A percentile compares a stretch with the other conserved stretches of the same genome.
phyloP scores from a whole-genome alignment of 768 basidiomycete genomes.

The Russula olivacea region DNA sequence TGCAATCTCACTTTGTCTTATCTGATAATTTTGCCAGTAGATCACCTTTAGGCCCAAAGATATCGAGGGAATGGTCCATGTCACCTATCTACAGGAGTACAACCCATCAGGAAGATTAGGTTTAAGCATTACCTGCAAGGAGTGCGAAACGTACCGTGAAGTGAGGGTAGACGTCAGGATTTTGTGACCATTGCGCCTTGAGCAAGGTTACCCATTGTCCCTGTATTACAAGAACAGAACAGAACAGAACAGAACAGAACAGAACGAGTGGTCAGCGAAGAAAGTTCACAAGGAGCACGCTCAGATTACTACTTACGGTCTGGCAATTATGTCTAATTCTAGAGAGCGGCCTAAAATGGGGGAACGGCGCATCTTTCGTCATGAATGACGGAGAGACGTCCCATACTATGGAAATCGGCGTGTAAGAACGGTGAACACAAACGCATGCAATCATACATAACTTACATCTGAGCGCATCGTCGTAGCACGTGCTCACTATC shows the following conservation, averaged over 20 bases:
- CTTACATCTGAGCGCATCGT: constrained; percentile 68
- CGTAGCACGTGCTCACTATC: constrained; percentile 82
- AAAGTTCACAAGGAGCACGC: not conserved
- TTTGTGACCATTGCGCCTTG: constrained; percentile 71
- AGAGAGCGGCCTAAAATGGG: constrained; percentile 57
- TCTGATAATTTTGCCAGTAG: constrained; percentile 51
- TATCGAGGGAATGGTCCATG: constrained; percentile 72
- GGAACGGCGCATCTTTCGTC: constrained; percentile 44
- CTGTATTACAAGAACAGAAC: constrained; percentile 36
- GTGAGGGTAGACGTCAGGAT: constrained; percentile 76
- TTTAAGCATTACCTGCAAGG: not conserved
- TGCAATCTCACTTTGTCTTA: constrained; percentile 48
- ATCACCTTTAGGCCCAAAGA: constrained; percentile 74
- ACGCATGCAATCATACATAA: too few species aligned
- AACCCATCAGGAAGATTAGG: not conserved
- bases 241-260: too few species aligned
- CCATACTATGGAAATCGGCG: constrained; percentile 54
- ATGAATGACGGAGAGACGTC: constrained; percentile 53
- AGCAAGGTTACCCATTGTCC: constrained; percentile 79
- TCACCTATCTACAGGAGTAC: constrained; percentile 51
- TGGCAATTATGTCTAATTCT: constrained; percentile 71
- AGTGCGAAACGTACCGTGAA: constrained; percentile 54
- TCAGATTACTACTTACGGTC: constrained; percentile 45
- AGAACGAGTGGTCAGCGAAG: not conserved
- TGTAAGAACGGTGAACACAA: not conserved